phyloP scores from a whole-genome alignment of 306 rosid genomes.

The Mucuna pruriens region DNA sequence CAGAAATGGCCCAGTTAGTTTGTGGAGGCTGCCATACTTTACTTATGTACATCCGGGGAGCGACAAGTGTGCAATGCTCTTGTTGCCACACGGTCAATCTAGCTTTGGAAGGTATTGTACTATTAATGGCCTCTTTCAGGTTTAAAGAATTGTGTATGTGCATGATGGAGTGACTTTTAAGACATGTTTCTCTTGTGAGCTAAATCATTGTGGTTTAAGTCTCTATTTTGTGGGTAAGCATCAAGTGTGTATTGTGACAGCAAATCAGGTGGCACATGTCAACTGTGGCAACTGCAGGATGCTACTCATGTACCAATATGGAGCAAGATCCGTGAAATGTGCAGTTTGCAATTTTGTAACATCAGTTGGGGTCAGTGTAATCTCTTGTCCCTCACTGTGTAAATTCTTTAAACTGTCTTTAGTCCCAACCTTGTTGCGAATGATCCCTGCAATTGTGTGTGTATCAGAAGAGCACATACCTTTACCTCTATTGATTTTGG shows the following conservation, averaged over 20 bases:
- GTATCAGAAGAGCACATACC: not conserved
- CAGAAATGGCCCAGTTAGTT: slow-evolving; percentile 99
- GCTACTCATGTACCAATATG: slow-evolving; percentile 94
- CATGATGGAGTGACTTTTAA: not conserved
- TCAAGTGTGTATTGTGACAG: slow-evolving; percentile 57
- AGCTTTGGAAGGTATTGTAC: slow-evolving; percentile 85
- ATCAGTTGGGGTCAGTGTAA: slow-evolving; percentile 84
- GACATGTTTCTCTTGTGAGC: slow-evolving; percentile 31
- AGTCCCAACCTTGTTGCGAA: slow-evolving; percentile 1
- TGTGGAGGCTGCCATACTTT: slow-evolving; percentile 98
- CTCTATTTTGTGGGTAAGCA: slow-evolving; percentile 30
- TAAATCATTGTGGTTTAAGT: slow-evolving; percentile 24
- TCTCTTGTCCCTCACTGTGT: slow-evolving; percentile 14
- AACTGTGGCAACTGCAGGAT: slow-evolving; percentile 95
- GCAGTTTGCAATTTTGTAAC: slow-evolving; percentile 99
- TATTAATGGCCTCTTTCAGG: slow-evolving; percentile 6
- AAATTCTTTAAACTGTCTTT: slow-evolving; percentile 13
- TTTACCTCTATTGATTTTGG: not conserved
- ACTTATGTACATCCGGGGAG: slow-evolving; percentile 97
- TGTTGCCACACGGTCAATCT: slow-evolving; percentile 98
- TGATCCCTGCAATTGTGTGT: not conserved
- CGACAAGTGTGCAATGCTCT: slow-evolving; percentile 96
- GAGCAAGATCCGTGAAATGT: slow-evolving; percentile 95
- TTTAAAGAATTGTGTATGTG: not conserved
- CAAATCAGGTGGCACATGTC: slow-evolving; percentile 99